Percentiles rank a stretch among this genome's conserved stretches.
Conservation (phyloP, 1,139 yeast genomes). For the Geotrichum europaeum region DNA sequence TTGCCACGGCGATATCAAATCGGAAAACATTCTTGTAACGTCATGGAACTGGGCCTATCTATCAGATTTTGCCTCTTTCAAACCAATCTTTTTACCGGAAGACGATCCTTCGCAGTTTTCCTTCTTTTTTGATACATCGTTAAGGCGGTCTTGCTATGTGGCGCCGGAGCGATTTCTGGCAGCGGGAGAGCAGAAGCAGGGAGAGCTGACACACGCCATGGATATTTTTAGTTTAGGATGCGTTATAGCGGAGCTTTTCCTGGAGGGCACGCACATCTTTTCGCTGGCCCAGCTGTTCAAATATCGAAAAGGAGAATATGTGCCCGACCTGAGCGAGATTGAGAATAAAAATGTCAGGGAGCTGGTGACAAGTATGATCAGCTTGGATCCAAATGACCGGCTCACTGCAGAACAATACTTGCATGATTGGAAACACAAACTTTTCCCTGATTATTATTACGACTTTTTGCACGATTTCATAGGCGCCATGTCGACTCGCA, state of each 20-base stretch:
- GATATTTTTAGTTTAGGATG: conserved; percentile 91
- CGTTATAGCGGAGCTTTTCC: conserved; percentile 80
- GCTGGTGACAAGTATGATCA: conserved; percentile 57
- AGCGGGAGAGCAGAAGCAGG: conserved; percentile 33
- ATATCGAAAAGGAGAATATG: conserved; percentile 63
- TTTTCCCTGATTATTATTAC: conserved; percentile 71
- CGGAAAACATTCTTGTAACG: conserved; percentile 81
- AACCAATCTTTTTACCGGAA: conserved; percentile 83
- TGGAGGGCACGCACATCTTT: conserved; percentile 83
- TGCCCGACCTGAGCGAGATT: conserved; percentile 55
- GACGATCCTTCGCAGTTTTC: conserved; percentile 94
- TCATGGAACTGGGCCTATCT: conserved; percentile 85
- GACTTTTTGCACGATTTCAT: conserved; percentile 65
- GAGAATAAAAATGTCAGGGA: conserved; percentile 46
- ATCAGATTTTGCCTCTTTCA: conserved; percentile 76
- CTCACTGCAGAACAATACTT: conserved; percentile 51
- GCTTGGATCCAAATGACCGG: conserved; percentile 56
- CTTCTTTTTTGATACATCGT: conserved; percentile 86
- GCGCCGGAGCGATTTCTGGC: conserved; percentile 86
- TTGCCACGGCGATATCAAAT: conserved; percentile 85
- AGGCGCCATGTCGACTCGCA: conserved; percentile 37
- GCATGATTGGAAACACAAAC: conserved; percentile 39
- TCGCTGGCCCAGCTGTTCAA: conserved; percentile 81
- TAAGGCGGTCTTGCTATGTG: conserved; percentile 76
- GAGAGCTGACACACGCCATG: conserved; percentile 57